Conservation (phyloP, 208 protist species). For the Wallacemonas sp. region DNA sequence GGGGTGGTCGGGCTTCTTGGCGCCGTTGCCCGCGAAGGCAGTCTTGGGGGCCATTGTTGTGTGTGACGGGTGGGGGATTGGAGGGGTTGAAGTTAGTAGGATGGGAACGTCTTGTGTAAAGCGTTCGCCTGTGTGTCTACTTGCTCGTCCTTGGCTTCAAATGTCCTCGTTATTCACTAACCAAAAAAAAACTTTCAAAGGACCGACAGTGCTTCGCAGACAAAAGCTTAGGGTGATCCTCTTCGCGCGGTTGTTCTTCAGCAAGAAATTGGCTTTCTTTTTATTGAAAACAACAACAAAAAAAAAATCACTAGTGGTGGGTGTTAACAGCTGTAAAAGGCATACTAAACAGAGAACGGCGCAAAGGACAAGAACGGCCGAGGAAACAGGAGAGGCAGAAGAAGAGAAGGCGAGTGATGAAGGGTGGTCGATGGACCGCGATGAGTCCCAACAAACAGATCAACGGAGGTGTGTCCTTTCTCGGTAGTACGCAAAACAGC, state of each 20-base stretch:
- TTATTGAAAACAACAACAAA: slow-evolving; percentile 7
- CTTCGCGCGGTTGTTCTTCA: too few relatives aligned
- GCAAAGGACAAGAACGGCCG: background rate
- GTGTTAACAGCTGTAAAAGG: background rate
- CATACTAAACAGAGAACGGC: background rate
- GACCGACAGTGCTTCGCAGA: background rate
- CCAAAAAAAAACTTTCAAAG: slow-evolving; percentile 1
- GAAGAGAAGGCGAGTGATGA: background rate
- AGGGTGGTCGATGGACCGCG: too few relatives aligned
- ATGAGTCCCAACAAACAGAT: too few relatives aligned
- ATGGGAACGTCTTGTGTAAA: too few relatives aligned
- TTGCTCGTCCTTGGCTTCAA: slow-evolving; percentile 21
- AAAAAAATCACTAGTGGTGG: slow-evolving; percentile 2
- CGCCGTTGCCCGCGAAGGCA: slow-evolving; percentile 2
- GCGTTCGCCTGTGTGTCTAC: background rate
- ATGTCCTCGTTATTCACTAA: slow-evolving; percentile 15
- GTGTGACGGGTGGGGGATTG: background rate
- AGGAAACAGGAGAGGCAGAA: background rate
- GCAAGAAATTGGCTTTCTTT: too few relatives aligned
- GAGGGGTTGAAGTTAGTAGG: too few relatives aligned
- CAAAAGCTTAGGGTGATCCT: slow-evolving; percentile 11
- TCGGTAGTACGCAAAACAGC: too few relatives aligned
- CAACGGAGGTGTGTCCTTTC: too few relatives aligned
- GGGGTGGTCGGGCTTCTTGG: slow-evolving; percentile 13
- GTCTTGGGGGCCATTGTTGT: slow-evolving; percentile 21